Base-by-base conservation (phyloP, 2,329 filamentous ascomycete species). In the Plectosphaerella cucumerina region DNA sequence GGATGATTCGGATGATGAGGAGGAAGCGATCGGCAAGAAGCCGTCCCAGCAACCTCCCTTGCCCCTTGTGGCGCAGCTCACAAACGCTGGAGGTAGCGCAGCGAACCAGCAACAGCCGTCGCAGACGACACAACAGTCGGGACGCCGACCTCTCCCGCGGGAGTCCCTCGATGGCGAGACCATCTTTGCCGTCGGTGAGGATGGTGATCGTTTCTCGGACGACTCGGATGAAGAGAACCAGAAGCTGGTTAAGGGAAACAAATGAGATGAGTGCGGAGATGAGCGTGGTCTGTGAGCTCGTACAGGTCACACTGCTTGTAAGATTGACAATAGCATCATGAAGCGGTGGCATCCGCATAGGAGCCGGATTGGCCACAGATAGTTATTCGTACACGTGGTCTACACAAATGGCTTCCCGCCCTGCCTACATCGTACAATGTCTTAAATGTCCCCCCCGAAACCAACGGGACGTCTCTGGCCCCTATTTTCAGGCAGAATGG, bases 121-220 rank as follows among this genome's bases (percentile, higher is more conserved):
- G 18, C 50, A 44, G 21, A 18, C 43, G n/a, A n/a, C n/a, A n/a
- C n/a, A n/a, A 35, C 42, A 46, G 17, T 50, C 50, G 18, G 17
- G 18, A 26, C 50, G 44, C 48, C 49, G 66, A 42, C 62, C 52
- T 67, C 81, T 60, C 75, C 72, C 72, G 15, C 71, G 79, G 15
- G 76, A 81, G 51, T 82, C 79, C 2, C 66, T 82, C 33, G 92
- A 97, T 56, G 91, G 91, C 11, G 94, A 97, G 71, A 96, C 92
- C 0, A 95, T 97, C 55, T 97, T 97, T 62, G 93, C 93, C 1
- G 89, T 97, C 11, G 93, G 91, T 11, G 92, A 96, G 61, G 87
- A 87, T 50, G 82, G 75, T 1, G 90, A 94, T 63, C 90, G 86
- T 64, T 93, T 91, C 76, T 90, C 87, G 15, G 89, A 90, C 51